Evolutionary conservation across 106 monocot species (phyloP), one percentile per base, ranked within the genome.

Genomic region (Cymbidium sinense): DNA sequence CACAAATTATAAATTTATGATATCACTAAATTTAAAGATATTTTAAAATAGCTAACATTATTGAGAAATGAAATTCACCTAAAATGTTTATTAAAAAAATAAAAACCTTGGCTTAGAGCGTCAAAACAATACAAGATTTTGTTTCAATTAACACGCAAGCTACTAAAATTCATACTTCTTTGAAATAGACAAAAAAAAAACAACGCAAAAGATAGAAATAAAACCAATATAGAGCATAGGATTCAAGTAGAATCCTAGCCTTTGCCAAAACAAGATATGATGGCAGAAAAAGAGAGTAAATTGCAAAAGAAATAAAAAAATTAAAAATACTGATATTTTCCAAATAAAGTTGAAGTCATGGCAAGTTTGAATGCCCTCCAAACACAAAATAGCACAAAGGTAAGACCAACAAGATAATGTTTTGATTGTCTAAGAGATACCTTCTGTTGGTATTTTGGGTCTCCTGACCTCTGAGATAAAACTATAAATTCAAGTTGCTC

Each of bases 401-500:
- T 35, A 74, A 34, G 11, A 28, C 44, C 9, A 74, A 47, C 23
- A 12, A 47, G 23, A 47, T 47, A 43, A n/a, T 17, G 12, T 15
- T 67, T 30, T 67, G 31, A 67, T 67, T 43, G 10, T 27, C 15
- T 52, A 52, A 41, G 11, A 73, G 23, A 64, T 54, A 95, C 95
- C 95, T 90, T 95, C 79, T 90, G 82, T 75, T 86, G 88, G 84
- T 95, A 92, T 69, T 95, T 95, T 28, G 88, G 90, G 41, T 95
- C 88, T 74, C 95, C 92, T 11, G 95, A 92, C 80, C 95, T 84
- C 75, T 95, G 90, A 62, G 95, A 95, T 47, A 95, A 76, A 90
- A 90, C 92, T 70, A 95, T 95, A 79, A 95, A 90, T 80, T 95
- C 95, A 71, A 95, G 82, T 70, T 95, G 92, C 78, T 95, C 95